Conservation (phyloP, 1,284 basidiomycete genomes). For the Leucoagaricus sp. region DNA sequence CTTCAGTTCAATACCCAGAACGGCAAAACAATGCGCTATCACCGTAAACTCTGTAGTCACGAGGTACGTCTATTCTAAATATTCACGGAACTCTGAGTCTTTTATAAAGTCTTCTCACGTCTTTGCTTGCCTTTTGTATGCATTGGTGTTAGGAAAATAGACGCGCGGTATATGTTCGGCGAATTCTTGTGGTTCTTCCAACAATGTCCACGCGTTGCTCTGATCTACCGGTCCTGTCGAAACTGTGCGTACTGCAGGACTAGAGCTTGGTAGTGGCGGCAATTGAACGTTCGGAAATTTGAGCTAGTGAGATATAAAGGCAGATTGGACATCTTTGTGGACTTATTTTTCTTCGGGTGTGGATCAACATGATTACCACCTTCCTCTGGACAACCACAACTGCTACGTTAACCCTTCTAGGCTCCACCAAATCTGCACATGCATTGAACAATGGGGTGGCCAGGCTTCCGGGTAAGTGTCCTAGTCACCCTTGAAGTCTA, state of each 20-base stretch:
- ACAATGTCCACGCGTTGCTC: neutral
- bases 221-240: no score
- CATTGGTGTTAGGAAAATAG: neutral
- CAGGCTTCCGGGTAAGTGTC: neutral
- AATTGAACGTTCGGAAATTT: no score
- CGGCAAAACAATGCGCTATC: neutral
- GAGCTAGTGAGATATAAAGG: no score
- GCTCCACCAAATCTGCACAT: slow-evolving; percentile 10
- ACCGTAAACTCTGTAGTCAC: slow-evolving; percentile 10
- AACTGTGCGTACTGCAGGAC: no score
- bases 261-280: no score
- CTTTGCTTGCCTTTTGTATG: slow-evolving; percentile 1
- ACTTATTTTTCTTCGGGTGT: neutral
- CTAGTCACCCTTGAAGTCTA: neutral
- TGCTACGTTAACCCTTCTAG: slow-evolving; percentile 14
- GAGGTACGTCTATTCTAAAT: slow-evolving; percentile 15
- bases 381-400: slow-evolving; percentile 20
- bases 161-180: slow-evolving; percentile 22
- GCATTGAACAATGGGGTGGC: slow-evolving; percentile 17
- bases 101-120: slow-evolving; percentile 6
- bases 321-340: neutral
- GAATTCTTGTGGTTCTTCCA: slow-evolving; percentile 7
- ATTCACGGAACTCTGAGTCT: slow-evolving; percentile 17
- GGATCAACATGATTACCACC: slow-evolving; percentile 16
- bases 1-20: neutral